Conservation (phyloP, 345 rosid species). For the Mangifera indica region DNA sequence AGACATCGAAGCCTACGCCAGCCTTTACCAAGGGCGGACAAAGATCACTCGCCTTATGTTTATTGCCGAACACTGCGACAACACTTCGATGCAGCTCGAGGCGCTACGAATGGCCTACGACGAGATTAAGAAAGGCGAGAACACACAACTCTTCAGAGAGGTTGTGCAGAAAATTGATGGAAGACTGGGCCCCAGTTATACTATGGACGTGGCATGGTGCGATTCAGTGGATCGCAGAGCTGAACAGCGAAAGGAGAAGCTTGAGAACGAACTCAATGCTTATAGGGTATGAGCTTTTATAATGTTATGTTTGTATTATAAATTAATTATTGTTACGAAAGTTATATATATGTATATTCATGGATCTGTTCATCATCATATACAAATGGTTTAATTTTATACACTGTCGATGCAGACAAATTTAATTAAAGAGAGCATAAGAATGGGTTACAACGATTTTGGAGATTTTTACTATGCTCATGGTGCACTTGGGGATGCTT, state of each 20-base stretch:
- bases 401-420: slow-evolving; percentile 59
- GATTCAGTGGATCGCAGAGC: slow-evolving; percentile 70
- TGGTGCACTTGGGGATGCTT: slow-evolving; percentile 82
- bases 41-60: slow-evolving; percentile 82
- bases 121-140: slow-evolving; percentile 94
- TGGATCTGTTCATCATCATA: neutral
- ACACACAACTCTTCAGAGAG: slow-evolving; percentile 76
- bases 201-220: slow-evolving; percentile 73
- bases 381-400: neutral
- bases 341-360: neutral
- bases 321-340: neutral
- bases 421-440: slow-evolving; percentile 92
- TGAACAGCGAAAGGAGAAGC: slow-evolving; percentile 79
- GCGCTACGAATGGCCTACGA: slow-evolving; percentile 94
- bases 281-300: slow-evolving; percentile 53
- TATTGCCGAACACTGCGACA: slow-evolving; percentile 73
- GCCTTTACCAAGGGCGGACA: slow-evolving; percentile 80
- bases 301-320: no score
- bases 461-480: slow-evolving; percentile 93
- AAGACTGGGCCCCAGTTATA: slow-evolving; percentile 57
- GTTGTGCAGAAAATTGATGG: slow-evolving; percentile 71
- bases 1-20: slow-evolving; percentile 90
- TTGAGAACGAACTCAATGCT: slow-evolving; percentile 91
- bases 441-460: slow-evolving; percentile 98
- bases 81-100: slow-evolving; percentile 66